phyloP scores from a whole-genome alignment of 108 stramenopile species.

The Pseudonitzschia multistriata region DNA sequence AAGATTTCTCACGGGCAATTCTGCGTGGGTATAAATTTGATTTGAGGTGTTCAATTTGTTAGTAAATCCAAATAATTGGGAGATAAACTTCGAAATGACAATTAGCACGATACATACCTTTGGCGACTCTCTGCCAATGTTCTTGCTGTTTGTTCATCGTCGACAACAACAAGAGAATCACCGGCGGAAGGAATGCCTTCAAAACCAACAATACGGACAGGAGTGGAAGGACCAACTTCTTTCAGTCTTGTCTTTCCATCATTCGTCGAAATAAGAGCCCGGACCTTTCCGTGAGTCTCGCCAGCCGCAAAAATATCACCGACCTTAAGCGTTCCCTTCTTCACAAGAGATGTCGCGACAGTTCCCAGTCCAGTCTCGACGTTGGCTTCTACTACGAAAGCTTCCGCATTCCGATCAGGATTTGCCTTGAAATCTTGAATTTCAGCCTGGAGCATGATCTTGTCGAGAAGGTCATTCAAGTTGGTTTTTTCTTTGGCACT shows the following conservation, averaged over 20 bases:
- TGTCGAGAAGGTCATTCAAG: conserved; percentile 91
- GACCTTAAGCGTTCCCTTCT: conserved; percentile 90
- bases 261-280: conserved; percentile 67
- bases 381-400: conserved; percentile 92
- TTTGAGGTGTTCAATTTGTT: not conserved
- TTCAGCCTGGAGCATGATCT: conserved; percentile 95
- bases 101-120: conserved; percentile 40
- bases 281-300: conserved; percentile 84
- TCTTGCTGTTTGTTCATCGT: conserved; percentile 78
- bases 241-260: conserved; percentile 83
- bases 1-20: conserved; percentile 70
- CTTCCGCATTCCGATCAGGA: conserved; percentile 82
- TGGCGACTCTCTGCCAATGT: conserved; percentile 63
- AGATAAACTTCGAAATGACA: not conserved
- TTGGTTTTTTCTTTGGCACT: conserved; percentile 92
- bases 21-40: conserved; percentile 21
- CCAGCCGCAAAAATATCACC: conserved; percentile 95
- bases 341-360: conserved; percentile 92
- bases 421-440: conserved; percentile 92
- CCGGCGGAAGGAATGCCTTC: conserved; percentile 89
- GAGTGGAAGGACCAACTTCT: conserved; percentile 89
- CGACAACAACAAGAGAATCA: conserved; percentile 80
- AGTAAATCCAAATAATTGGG: conserved; percentile 5
- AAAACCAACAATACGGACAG: conserved; percentile 83
- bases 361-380: conserved; percentile 91